These are phyloP conservation scores for Taphrina pruni DNA, from an alignment of 1,139 yeast genomes.

Conservation along the genomic window DNA sequence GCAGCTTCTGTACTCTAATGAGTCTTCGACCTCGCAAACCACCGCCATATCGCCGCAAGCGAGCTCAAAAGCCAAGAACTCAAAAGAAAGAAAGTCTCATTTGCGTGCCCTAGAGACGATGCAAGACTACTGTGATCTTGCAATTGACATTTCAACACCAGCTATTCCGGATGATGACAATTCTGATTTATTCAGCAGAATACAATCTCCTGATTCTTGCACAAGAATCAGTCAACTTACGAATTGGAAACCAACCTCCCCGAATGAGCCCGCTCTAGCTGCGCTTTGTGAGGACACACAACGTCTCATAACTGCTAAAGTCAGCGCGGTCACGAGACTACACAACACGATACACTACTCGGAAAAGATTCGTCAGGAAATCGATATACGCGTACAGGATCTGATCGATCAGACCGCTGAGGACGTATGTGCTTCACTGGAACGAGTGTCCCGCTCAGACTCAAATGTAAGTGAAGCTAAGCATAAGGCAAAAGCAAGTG, in stretches of 20 bases:
- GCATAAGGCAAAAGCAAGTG: neutral
- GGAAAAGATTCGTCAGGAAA: constrained; percentile 80
- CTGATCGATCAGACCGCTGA: constrained; percentile 69
- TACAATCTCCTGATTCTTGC: constrained; percentile 62
- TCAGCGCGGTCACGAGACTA: constrained; percentile 74
- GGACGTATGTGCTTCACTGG: constrained; percentile 16
- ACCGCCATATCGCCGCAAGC: neutral
- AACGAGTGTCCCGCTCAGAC: neutral
- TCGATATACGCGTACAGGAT: constrained; percentile 70
- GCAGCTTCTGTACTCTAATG: neutral
- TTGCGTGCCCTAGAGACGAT: constrained; percentile 63
- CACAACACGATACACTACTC: constrained; percentile 79
- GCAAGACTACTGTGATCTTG: constrained; percentile 75
- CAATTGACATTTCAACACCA: constrained; percentile 70
- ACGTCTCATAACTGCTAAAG: constrained; percentile 65
- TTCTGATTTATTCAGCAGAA: constrained; percentile 46
- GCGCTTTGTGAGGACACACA: constrained; percentile 71
- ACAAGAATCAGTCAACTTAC: constrained; percentile 68
- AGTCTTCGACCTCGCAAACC: neutral
- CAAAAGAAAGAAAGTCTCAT: constrained; percentile 17
- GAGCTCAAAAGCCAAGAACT: constrained; percentile 27
- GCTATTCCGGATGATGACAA: constrained; percentile 48
- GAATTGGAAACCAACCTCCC: constrained; percentile 61
- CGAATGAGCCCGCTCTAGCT: constrained; percentile 54
- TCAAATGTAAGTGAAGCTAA: neutral